Evolutionary conservation across 2,329 filamentous ascomycete genomes (phyloP).

Genomic region (Amauroascus niger): DNA sequence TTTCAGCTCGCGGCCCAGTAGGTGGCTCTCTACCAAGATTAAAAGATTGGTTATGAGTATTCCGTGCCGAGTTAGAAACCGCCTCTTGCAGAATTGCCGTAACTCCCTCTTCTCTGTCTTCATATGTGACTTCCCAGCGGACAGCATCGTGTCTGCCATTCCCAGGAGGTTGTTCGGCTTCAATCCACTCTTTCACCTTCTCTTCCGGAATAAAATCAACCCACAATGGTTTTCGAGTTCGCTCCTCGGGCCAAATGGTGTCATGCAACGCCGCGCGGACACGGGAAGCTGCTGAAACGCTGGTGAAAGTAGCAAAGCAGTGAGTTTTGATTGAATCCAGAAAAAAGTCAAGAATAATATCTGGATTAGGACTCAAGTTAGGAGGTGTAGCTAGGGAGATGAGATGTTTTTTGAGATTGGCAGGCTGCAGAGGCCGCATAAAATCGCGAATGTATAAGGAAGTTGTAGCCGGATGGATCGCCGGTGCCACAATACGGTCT

Average conservation of each 20-base stretch:
- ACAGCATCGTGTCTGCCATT: constrained; percentile 37
- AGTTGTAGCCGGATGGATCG: constrained; percentile 61
- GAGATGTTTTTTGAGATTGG: constrained; percentile 59
- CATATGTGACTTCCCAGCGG: constrained; percentile 66
- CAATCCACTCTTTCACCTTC: constrained; percentile 63
- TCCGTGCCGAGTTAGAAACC: not conserved
- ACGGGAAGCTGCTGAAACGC: constrained; percentile 59
- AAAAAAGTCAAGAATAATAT: constrained; percentile 59
- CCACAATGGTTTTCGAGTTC: constrained; percentile 71
- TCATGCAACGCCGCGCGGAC: constrained; percentile 69
- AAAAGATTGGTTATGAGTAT: constrained; percentile 16
- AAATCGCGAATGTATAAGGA: constrained; percentile 84
- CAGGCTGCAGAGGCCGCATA: constrained; percentile 70
- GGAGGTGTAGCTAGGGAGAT: constrained; percentile 56
- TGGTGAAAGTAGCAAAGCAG: constrained; percentile 66
- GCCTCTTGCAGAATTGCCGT: constrained; percentile 49
- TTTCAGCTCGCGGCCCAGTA: constrained; percentile 23
- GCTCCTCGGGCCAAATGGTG: constrained; percentile 76
- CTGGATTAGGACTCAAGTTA: constrained; percentile 41
- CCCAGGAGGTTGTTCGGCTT: constrained; percentile 50
- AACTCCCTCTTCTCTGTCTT: constrained; percentile 47
- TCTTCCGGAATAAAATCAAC: constrained; percentile 82
- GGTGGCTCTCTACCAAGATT: constrained; percentile 23
- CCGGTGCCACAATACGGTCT: constrained; percentile 40
- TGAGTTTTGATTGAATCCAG: constrained; percentile 82